Conservation (phyloP, 2,329 filamentous ascomycete genomes). For the Trichoderma sp. region DNA sequence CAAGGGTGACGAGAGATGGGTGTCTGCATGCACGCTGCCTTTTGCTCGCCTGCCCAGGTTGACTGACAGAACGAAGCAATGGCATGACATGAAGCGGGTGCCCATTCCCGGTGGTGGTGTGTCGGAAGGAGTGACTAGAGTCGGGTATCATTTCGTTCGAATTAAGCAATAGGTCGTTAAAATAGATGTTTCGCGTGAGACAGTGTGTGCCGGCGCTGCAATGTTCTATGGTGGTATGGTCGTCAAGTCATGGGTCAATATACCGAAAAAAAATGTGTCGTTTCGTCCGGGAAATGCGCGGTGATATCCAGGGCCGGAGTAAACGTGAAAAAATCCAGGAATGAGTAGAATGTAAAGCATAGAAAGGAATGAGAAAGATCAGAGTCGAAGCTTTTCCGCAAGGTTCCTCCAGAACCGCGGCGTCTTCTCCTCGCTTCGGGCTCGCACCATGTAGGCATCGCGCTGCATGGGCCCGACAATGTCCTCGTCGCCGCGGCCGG, state of each 20-base stretch:
- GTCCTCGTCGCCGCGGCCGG: conserved; percentile 83
- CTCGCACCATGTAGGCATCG: conserved; percentile 55
- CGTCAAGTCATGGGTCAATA: conserved; percentile 41
- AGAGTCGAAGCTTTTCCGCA: conserved; percentile 48
- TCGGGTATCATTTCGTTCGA: conserved; percentile 28
- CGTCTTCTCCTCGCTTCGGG: conserved; percentile 49
- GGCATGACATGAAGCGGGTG: neutral
- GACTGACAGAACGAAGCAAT: neutral
- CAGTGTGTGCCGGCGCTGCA: conserved; percentile 26
- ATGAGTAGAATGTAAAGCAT: neutral
- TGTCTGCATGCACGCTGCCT: conserved; percentile 2
- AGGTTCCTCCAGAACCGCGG: conserved; percentile 54
- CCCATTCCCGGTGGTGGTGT: neutral
- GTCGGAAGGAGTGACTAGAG: conserved; percentile 27
- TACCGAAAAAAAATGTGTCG: neutral
- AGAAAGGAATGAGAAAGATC: neutral
- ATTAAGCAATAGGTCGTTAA: conserved; percentile 28
- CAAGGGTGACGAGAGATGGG: conserved; percentile 6
- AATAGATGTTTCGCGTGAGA: conserved; percentile 21
- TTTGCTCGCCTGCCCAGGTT: neutral
- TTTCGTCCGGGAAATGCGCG: conserved; percentile 22
- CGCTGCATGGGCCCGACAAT: conserved; percentile 90
- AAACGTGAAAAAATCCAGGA: neutral
- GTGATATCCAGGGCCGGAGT: conserved; percentile 18
- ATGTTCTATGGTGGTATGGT: conserved; percentile 44